Evolutionary conservation across 805 yeast genomes (phyloP), one percentile per base, ranked within the genome.

Genomic region (Saitoella complicata): DNA sequence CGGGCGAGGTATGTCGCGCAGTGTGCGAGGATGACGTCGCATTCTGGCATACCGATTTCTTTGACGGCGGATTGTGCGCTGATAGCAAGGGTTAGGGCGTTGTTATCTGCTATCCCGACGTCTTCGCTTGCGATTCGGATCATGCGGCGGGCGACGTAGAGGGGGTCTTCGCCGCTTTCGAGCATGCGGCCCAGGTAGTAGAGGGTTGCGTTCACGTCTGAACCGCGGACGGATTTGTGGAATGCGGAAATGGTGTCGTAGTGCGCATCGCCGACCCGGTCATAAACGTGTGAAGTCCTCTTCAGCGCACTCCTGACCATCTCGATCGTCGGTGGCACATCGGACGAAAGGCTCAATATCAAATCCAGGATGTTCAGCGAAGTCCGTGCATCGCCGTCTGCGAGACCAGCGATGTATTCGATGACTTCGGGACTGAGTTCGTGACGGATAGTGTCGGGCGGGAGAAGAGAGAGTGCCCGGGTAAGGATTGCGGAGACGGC

Each of bases 221-320:
- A 72, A 0, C 99, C 99, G 46, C 99, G 69, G 0, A 91, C 73
- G 0, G 94, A 74, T 56, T 91, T 91, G 63, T 91, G 99, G 52
- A 91, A 81, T 1, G 98, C 98, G 9, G 94, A 82, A 5, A 91
- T 91, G 1, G 94, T 75, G 58, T 91, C 99, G 60, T 91, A 91
- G 59, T 91, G 98, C 4, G 76, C 75, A 53, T 91, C 98, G 1
- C 96, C 96, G 33, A 75, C 77, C 40, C 83, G 69, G 59, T 91
- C 97, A 57, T 88, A 87, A 52, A 78, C 63, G 61, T 74, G 67
- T 42, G 33, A 39, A 5, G 42, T 31, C 64, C 46, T 38, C 10
- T 40, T 44, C 10, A 48, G 31, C 29, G 46, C 31, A 11, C 9
- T 11, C 21, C 36, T 42, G 46, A 41, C 59, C 43, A 42, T 66